Evolutionary conservation across 805 yeast genomes (phyloP).

Genomic region (Helenozyma baotianmanensis): DNA sequence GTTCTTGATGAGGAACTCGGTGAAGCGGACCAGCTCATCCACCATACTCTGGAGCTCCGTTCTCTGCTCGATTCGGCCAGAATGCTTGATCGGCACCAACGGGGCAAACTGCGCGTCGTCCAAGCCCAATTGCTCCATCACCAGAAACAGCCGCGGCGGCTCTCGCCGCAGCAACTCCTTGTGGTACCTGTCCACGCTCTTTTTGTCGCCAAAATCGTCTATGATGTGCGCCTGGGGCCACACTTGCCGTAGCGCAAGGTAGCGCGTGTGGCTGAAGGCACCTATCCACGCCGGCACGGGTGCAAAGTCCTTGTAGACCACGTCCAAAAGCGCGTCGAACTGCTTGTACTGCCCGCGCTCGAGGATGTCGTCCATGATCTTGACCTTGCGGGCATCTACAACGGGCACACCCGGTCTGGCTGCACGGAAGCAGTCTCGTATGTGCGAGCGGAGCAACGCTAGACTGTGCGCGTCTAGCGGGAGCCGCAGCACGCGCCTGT

Average conservation of each 20-base stretch:
- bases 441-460: slow-evolving; percentile 11
- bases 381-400: slow-evolving; percentile 8
- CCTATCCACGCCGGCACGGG: slow-evolving; percentile 17
- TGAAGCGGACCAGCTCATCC: slow-evolving; percentile 13
- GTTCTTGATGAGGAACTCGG: slow-evolving; percentile 18
- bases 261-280: slow-evolving; percentile 17
- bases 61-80: no score
- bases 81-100: slow-evolving; percentile 1
- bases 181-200: slow-evolving; percentile 14
- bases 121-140: slow-evolving; percentile 8
- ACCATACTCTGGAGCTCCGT: slow-evolving; percentile 3
- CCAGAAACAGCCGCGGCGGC: slow-evolving; percentile 7
- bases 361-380: slow-evolving; percentile 23
- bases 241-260: slow-evolving; percentile 16
- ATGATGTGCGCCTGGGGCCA: slow-evolving; percentile 37
- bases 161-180: slow-evolving; percentile 7
- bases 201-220: slow-evolving; percentile 18
- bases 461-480: slow-evolving; percentile 23
- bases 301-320: slow-evolving; percentile 18
- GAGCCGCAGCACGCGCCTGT: slow-evolving; percentile 23
- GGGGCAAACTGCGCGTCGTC: neutral
- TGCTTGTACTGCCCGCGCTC: slow-evolving; percentile 23
- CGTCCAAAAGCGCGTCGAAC: slow-evolving; percentile 24
- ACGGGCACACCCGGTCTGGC: no score
- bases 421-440: no score